Evolutionary conservation across 2,329 filamentous ascomycete genomes (phyloP), one percentile per base, ranked within the genome.

Genomic region (Periglandula ipomoeae): DNA sequence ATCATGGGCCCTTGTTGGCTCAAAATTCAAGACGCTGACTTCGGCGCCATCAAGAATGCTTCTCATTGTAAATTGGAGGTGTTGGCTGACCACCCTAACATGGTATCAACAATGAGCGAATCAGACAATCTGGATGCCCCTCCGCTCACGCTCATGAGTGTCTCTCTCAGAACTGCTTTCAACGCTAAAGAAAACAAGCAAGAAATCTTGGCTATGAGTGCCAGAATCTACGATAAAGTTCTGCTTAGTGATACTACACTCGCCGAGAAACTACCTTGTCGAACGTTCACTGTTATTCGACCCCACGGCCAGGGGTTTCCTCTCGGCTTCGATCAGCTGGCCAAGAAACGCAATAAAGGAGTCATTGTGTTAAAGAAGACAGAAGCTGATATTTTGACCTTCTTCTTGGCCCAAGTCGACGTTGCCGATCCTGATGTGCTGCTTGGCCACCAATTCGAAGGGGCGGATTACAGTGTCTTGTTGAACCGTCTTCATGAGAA

Each of bases 1-100:
- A 87, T 98, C 58, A 98, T 96, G 91, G 93, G 93, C 1, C 93
- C 93, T 26, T 97, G 93, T 65, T 98, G 93, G 93, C 78, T 98
- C 41, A 90, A 85, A 62, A 93, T 98, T 48, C 79, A 89, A 55
- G 84, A 86, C 56, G 87, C 87, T 26, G 84, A 96, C 64, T 96
- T 95, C 62, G 77, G 78, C 17, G 75, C 85, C 5, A 76, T 97
- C 56, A 91, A 89, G 66, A 96, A 96, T 58, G 87, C 89, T 10
- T 98, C 93, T 1, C 93, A 94, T 79, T 96, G 93, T 74, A 97
- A 96, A 67, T 80, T 98, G 10, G 93, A 98, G 67, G 82, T 95
- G 44, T 78, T 86, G 58, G 85, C 89, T 42, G 77, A 79, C 32
- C 85, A 89, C 53, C 91, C 93, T 2, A 82, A 85, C 58, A 79